phyloP scores from a whole-genome alignment of 495 filamentous ascomycete species.

The Penicillium turbatum region DNA sequence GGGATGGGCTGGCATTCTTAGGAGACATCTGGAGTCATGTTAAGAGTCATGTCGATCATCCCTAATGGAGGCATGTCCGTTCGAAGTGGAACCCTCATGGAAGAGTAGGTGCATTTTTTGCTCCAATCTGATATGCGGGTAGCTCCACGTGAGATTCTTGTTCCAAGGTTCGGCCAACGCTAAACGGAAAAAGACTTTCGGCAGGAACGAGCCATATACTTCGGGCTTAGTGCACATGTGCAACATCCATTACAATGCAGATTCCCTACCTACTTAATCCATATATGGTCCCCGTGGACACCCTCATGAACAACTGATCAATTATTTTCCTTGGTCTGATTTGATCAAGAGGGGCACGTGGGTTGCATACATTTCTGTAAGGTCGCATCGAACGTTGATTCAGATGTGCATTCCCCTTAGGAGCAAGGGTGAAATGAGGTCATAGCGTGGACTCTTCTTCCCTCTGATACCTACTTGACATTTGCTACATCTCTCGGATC shows the following conservation, averaged over 20 bases:
- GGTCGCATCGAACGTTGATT: slow-evolving; percentile 2
- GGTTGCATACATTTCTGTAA: slow-evolving; percentile 4
- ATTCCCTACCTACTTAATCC: too few relatives aligned
- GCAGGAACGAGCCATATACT: slow-evolving; percentile 1
- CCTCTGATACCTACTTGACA: not conserved
- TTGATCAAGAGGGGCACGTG: slow-evolving; percentile 1
- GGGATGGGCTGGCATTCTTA: slow-evolving; percentile 2
- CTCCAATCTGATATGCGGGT: slow-evolving; percentile 5
- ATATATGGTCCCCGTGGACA: too few relatives aligned
- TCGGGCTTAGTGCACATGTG: not conserved
- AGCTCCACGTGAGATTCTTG: slow-evolving; percentile 2
- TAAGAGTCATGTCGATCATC: not conserved
- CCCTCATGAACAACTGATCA: not conserved
- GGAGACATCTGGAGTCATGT: not conserved
- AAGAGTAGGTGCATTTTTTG: not conserved
- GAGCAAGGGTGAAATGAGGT: slow-evolving; percentile 4
- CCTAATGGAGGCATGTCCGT: not conserved
- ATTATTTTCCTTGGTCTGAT: not conserved
- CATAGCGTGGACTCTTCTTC: not conserved
- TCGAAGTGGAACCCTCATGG: not conserved
- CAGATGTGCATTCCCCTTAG: not conserved
- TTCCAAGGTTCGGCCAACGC: not conserved
- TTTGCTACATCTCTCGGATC: not conserved
- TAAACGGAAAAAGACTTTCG: not conserved
- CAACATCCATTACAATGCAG: not conserved